phyloP scores from a whole-genome alignment of 352 stramenopile genomes.

The Pythium brassicae region DNA sequence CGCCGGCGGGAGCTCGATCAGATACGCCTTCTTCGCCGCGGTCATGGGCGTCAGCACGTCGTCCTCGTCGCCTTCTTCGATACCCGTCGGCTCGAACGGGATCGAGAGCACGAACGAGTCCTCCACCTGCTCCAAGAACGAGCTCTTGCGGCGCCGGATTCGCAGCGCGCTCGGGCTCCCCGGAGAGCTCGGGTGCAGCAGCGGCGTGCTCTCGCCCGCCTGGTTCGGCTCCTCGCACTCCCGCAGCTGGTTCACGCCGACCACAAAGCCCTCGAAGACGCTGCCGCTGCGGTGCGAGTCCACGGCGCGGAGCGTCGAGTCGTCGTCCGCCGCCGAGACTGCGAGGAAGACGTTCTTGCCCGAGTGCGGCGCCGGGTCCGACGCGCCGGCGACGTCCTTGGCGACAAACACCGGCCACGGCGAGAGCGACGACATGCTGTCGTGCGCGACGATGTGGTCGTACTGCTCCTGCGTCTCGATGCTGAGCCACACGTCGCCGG shows the following conservation, averaged over 20 bases:
- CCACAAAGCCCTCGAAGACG: conserved; percentile 69
- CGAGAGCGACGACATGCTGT: conserved; percentile 59
- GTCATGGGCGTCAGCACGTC: conserved; percentile 18
- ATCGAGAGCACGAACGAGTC: conserved; percentile 77
- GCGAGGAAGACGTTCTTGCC: conserved; percentile 73
- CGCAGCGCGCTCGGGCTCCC: conserved; percentile 17
- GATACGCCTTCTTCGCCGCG: conserved; percentile 35
- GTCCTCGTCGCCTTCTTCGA: conserved; percentile 13
- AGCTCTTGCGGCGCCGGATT: conserved; percentile 27
- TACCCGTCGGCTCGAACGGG: conserved; percentile 47
- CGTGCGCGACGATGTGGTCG: conserved; percentile 51
- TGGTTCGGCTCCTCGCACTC: conserved; percentile 23
- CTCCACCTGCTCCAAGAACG: conserved; percentile 58
- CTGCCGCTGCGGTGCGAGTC: conserved; percentile 42
- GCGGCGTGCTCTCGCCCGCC: conserved; percentile 20
- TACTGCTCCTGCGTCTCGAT: conserved; percentile 82
- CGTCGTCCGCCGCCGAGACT: conserved; percentile 51
- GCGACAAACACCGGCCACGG: conserved; percentile 79
- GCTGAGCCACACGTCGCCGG: conserved; percentile 77
- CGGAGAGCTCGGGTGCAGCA: conserved; percentile 33
- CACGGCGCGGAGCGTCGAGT: conserved; percentile 62
- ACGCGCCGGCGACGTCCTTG: neutral
- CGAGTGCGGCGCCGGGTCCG: conserved; percentile 24
- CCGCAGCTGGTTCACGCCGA: conserved; percentile 61
- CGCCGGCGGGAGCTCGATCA: conserved; percentile 72